Evolutionary conservation across 2,329 filamentous ascomycete genomes (phyloP), one percentile per base, ranked within the genome.

Genomic region (Fusarium nodosum): DNA sequence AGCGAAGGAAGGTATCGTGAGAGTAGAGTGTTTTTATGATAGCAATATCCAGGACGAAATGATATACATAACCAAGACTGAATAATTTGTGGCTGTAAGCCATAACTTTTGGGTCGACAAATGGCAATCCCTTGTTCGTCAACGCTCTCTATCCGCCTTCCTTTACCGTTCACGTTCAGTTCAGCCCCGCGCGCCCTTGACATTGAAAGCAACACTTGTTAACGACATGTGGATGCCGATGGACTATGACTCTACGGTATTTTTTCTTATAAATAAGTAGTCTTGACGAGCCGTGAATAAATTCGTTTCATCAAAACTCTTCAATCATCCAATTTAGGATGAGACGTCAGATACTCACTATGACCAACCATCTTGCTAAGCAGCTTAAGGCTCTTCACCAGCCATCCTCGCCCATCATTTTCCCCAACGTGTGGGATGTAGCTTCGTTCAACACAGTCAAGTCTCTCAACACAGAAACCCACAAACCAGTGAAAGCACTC

Each of bases 361-460:
- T 77, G 54, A 46, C 72, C 11, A 80, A 80, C 66, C 52, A 73
- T 15, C 65, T 67, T 65, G 85, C 77, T 61, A 77, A 70, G 51
- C 76, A 72, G 30, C 72, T 82, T 60, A 79, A 80, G 63, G 71
- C 74, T 39, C 83, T 89, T 22, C 87, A 89, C 74, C 64, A 76
- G 24, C 84, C 86, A 1, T 82, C 83, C 4, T 72, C 79, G 1
- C 87, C 87, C 15, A 62, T 89, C 36, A 64, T 89, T 42, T 77
- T 89, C 8, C 79, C 85, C 13, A 89, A 89, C 69, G 78, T 87
- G 66, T 88, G 85, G 80, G 86, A 89, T 70, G 77, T 80, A 30
- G 74, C 83, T 22, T 84, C 86, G 5, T 84, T 87, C 38, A 74
- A 76, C 16, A 72, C 81, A 2, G 75, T 88, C 48, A 76, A 81